These are phyloP conservation scores for Lactarius quietus DNA, from an alignment of 768 basidiomycete species.

Conservation along the genomic window DNA sequence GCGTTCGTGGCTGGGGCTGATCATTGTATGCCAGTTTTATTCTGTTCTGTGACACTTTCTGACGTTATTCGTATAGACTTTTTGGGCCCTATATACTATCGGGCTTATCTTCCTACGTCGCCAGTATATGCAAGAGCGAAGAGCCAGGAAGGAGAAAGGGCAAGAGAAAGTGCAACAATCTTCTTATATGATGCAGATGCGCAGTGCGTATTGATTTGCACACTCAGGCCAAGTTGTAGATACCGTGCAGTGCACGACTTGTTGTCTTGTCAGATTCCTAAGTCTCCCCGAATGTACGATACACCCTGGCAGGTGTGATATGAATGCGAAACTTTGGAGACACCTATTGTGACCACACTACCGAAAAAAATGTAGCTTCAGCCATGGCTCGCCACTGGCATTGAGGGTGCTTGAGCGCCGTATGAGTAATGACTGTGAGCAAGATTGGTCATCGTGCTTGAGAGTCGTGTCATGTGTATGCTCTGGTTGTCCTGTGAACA, in stretches of 20 bases:
- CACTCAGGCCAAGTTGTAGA: neutral
- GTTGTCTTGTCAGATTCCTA: neutral
- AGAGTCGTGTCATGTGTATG: no score
- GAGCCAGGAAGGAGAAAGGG: slow-evolving; percentile 3
- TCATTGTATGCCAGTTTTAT: slow-evolving; percentile 10
- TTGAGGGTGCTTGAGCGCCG: no score
- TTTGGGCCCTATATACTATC: slow-evolving; percentile 11
- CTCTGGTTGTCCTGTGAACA: no score
- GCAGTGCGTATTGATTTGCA: neutral
- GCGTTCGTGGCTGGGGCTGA: slow-evolving; percentile 14
- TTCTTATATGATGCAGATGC: neutral
- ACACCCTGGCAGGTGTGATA: no score
- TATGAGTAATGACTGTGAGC: no score
- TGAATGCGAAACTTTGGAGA: no score
- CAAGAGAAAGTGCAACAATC: slow-evolving; percentile 7
- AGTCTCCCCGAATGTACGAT: neutral
- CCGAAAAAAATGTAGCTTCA: no score
- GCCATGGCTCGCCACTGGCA: no score
- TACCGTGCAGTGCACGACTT: neutral
- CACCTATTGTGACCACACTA: no score
- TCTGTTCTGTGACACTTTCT: neutral
- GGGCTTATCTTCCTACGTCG: slow-evolving; percentile 17
- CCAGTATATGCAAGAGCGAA: slow-evolving; percentile 17
- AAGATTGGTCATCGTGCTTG: no score
- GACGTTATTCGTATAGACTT: neutral